phyloP scores from a whole-genome alignment of 768 basidiomycete species.

The Daedaleopsis nitida region DNA sequence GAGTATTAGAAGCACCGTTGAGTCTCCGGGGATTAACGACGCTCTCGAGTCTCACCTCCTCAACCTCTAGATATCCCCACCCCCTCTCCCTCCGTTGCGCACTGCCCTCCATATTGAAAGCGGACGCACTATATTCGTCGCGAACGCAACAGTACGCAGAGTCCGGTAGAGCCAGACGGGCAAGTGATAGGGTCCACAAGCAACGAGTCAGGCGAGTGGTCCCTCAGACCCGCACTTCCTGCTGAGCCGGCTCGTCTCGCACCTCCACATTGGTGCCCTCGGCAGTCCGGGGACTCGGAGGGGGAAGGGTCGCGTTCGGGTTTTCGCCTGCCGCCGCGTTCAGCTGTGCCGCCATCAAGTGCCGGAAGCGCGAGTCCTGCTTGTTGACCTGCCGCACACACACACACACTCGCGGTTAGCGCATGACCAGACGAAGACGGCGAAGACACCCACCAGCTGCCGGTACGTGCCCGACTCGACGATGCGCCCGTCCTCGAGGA shows the following conservation, averaged over 20 bases:
- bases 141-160: too few relatives aligned
- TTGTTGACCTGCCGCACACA: conserved; percentile 52
- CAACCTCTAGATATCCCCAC: too few relatives aligned
- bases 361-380: conserved; percentile 77
- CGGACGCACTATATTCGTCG: too few relatives aligned
- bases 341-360: conserved; percentile 89
- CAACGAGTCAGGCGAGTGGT: neutral
- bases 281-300: neutral
- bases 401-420: neutral
- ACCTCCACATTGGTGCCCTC: neutral
- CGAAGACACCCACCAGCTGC: conserved; percentile 55
- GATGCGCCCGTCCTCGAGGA: conserved; percentile 84
- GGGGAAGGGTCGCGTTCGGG: neutral
- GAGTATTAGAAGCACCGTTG: too few relatives aligned
- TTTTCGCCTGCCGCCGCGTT: conserved; percentile 42
- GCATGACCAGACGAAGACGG: neutral
- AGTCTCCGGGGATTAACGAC: too few relatives aligned
- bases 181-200: too few relatives aligned
- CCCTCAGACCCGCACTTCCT: neutral
- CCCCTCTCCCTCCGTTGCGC: too few relatives aligned
- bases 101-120: too few relatives aligned
- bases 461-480: conserved; percentile 82
- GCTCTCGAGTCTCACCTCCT: too few relatives aligned
- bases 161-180: too few relatives aligned
- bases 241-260: neutral